These are phyloP conservation scores for Claviceps arundinis DNA, from an alignment of 2,329 filamentous ascomycete genomes.

Conservation along the genomic window DNA sequence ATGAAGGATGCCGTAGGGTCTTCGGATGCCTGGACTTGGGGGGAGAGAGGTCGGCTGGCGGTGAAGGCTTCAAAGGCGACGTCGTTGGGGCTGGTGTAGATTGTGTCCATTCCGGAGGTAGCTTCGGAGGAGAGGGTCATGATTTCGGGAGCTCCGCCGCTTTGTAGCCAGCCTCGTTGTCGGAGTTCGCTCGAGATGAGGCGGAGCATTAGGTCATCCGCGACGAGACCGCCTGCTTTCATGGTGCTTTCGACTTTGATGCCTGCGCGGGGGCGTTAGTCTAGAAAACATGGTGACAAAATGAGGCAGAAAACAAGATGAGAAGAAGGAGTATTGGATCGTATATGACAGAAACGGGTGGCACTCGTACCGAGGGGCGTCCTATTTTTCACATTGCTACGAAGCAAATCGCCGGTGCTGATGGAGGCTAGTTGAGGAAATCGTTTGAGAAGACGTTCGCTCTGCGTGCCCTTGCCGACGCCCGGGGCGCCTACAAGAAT, in stretches of 20 bases:
- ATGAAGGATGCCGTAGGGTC: conserved; percentile 78
- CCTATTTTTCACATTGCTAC: conserved; percentile 80
- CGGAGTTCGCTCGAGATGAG: conserved; percentile 84
- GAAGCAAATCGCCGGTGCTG: conserved; percentile 83
- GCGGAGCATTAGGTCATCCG: conserved; percentile 80
- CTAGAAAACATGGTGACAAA: background rate
- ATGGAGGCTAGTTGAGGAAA: conserved; percentile 86
- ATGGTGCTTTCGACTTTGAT: conserved; percentile 85
- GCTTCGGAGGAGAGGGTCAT: conserved; percentile 37
- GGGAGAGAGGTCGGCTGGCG: conserved; percentile 10
- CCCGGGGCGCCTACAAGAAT: conserved; percentile 95
- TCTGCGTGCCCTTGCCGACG: conserved; percentile 94
- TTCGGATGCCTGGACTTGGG: conserved; percentile 38
- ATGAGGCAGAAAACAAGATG: background rate
- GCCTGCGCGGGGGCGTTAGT: conserved; percentile 36
- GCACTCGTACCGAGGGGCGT: conserved; percentile 60
- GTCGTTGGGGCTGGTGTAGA: conserved; percentile 16
- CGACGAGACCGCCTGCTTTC: conserved; percentile 77
- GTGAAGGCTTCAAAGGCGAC: conserved; percentile 1
- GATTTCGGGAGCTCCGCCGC: conserved; percentile 30
- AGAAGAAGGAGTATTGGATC: background rate
- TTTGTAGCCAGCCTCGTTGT: conserved; percentile 68
- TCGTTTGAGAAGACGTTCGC: conserved; percentile 69
- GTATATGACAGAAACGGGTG: background rate
- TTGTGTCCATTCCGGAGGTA: conserved; percentile 20